phyloP scores from a whole-genome alignment of 2,329 filamentous ascomycete species.

The Penicillium sumatraense region DNA sequence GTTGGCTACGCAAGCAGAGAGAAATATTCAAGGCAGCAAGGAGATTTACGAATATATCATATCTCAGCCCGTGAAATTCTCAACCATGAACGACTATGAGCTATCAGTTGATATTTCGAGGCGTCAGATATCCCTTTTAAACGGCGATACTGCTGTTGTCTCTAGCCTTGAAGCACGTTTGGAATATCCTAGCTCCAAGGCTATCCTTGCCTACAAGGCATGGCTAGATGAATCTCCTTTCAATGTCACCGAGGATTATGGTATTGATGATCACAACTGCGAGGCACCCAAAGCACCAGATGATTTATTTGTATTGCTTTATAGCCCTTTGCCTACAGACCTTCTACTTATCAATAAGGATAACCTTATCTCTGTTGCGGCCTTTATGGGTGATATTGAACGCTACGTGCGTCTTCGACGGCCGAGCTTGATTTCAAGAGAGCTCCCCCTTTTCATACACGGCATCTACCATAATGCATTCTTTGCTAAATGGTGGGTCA shows the following conservation, averaged over 20 bases:
- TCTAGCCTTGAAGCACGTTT: slow-evolving; percentile 23
- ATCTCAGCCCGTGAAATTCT: slow-evolving; percentile 27
- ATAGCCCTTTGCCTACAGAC: slow-evolving; percentile 39
- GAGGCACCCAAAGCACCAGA: slow-evolving; percentile 8
- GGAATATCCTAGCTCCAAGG: not conserved
- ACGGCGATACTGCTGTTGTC: slow-evolving; percentile 42
- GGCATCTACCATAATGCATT: slow-evolving; percentile 46
- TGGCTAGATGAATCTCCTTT: slow-evolving; percentile 16
- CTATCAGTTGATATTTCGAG: slow-evolving; percentile 19
- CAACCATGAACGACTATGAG: slow-evolving; percentile 46
- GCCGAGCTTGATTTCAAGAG: slow-evolving; percentile 28
- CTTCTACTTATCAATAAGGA: slow-evolving; percentile 46
- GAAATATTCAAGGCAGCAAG: slow-evolving; percentile 13
- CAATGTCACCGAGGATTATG: slow-evolving; percentile 38
- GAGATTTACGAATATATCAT: slow-evolving; percentile 42
- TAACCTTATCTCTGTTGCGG: slow-evolving; percentile 43
- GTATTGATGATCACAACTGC: slow-evolving; percentile 21
- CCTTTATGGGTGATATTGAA: slow-evolving; percentile 46
- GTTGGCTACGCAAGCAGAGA: slow-evolving; percentile 39
- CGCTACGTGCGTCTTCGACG: slow-evolving; percentile 43
- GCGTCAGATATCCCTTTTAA: slow-evolving; percentile 29
- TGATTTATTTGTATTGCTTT: slow-evolving; percentile 23
- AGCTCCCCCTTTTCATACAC: slow-evolving; percentile 33
- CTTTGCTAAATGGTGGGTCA: slow-evolving; percentile 42
- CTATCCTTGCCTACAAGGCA: not conserved